phyloP scores from a whole-genome alignment of 768 basidiomycete genomes.

The Cyathus striatus region DNA sequence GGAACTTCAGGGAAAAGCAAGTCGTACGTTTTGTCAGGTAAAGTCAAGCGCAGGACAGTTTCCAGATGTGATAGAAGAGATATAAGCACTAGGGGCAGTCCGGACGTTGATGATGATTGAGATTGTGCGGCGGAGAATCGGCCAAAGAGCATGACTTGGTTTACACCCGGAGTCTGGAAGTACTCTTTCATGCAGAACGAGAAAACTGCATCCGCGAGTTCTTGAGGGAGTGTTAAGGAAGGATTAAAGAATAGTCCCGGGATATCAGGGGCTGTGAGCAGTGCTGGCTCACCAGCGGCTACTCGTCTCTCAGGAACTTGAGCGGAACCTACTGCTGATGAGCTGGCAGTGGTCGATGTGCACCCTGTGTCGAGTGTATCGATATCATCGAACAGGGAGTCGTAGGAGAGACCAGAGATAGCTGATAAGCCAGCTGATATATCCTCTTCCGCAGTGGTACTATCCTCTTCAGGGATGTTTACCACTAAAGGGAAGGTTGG shows the following conservation, averaged over 20 bases:
- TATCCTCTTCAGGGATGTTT: not conserved
- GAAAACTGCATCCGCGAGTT: conserved; percentile 44
- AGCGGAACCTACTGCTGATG: not conserved
- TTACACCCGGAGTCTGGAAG: conserved; percentile 44
- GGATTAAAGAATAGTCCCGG: conserved; percentile 63
- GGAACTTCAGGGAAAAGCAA: conserved; percentile 56
- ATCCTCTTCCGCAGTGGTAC: not conserved
- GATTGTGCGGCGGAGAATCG: conserved; percentile 21
- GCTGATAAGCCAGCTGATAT: conserved; percentile 8
- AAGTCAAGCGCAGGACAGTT: conserved; percentile 36
- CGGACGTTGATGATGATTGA: conserved; percentile 17
- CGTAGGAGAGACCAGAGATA: conserved; percentile 3
- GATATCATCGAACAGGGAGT: conserved; percentile 52
- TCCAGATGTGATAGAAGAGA: conserved; percentile 49
- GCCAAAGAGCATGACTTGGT: conserved; percentile 89
- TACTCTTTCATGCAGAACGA: conserved; percentile 53
- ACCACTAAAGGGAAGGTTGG: not conserved
- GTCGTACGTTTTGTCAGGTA: conserved; percentile 44
- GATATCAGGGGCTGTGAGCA: conserved; percentile 46
- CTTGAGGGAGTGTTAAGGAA: conserved; percentile 39
- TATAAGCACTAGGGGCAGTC: conserved; percentile 53
- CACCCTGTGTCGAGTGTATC: not conserved
- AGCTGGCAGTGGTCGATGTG: conserved; percentile 3
- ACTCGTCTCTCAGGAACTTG: not conserved
- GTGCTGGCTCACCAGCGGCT: conserved; percentile 13